A percentile compares a stretch with the other conserved stretches of the same genome.
Conservation (phyloP, 1,139 yeast species). For the Kurtzmaniella quercitrusa region DNA sequence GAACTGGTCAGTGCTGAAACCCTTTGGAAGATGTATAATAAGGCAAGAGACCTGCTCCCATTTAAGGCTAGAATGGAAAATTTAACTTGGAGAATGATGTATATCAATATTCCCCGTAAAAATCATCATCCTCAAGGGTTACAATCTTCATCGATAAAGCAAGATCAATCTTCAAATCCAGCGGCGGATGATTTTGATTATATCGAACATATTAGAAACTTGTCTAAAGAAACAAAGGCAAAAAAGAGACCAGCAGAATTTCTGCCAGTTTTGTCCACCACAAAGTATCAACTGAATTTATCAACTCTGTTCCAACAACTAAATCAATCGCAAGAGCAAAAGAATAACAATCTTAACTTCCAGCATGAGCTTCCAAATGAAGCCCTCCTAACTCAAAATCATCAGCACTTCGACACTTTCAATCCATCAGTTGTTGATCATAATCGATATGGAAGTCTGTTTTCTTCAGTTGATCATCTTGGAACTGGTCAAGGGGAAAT, state of each 20-base stretch:
- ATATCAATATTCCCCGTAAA: slow-evolving; percentile 30
- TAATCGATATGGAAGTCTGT: neutral
- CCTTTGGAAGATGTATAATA: slow-evolving; percentile 77
- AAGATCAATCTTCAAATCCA: slow-evolving; percentile 22
- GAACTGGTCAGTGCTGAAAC: slow-evolving; percentile 38
- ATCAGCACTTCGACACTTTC: neutral
- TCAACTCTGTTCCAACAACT: slow-evolving; percentile 1
- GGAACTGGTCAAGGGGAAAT: neutral
- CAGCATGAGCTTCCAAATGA: neutral
- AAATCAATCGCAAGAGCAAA: neutral
- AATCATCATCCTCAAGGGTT: neutral
- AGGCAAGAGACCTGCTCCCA: slow-evolving; percentile 75
- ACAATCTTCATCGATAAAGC: slow-evolving; percentile 5
- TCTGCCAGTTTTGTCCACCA: slow-evolving; percentile 20
- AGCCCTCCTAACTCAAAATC: neutral
- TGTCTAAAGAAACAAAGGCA: slow-evolving; percentile 36
- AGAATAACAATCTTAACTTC: neutral
- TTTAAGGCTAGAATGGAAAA: slow-evolving; percentile 74
- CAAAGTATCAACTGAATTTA: neutral
- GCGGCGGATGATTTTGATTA: slow-evolving; percentile 59
- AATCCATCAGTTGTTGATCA: neutral
- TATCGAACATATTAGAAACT: slow-evolving; percentile 59
- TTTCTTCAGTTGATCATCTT: neutral
- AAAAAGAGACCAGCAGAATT: slow-evolving; percentile 33
- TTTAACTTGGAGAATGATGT: slow-evolving; percentile 84